Conservation (phyloP, 139 green algal genomes). For the Micromonas pusilla region DNA sequence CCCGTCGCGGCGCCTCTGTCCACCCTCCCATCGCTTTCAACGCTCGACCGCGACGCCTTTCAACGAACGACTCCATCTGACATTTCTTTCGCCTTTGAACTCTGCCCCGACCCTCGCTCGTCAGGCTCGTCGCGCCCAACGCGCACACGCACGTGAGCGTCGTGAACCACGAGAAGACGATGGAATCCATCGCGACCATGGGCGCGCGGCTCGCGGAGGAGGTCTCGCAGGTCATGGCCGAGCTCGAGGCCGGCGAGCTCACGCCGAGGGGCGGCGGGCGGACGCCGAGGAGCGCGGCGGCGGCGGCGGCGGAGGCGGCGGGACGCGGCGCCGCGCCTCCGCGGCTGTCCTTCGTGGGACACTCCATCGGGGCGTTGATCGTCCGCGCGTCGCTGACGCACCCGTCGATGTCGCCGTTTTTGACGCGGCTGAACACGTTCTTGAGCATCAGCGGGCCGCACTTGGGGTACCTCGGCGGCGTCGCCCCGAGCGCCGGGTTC, state of each 20-base stretch:
- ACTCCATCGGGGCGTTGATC: constrained; percentile 66
- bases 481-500: not conserved
- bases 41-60: too few species aligned
- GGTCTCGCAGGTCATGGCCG: not conserved
- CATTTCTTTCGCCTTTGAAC: too few species aligned
- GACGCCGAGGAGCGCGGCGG: not conserved
- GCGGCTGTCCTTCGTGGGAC: constrained; percentile 50
- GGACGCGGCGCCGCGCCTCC: too few species aligned
- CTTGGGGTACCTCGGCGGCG: constrained; percentile 55
- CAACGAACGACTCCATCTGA: too few species aligned
- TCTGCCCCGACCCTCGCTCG: too few species aligned
- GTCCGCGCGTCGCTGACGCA: constrained; percentile 51
- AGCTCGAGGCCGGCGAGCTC: not conserved
- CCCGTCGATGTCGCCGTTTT: constrained; percentile 40
- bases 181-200: not conserved
- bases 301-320: too few species aligned
- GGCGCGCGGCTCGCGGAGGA: not conserved
- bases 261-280: not conserved
- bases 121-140: too few species aligned
- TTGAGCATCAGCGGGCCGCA: constrained; percentile 56
- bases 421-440: constrained; percentile 46
- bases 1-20: too few species aligned
- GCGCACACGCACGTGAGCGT: not conserved
- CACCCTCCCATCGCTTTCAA: too few species aligned
- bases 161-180: not conserved